Base-by-base conservation (phyloP, 2,329 filamentous ascomycete genomes). In the Aureobasidium sp. region DNA sequence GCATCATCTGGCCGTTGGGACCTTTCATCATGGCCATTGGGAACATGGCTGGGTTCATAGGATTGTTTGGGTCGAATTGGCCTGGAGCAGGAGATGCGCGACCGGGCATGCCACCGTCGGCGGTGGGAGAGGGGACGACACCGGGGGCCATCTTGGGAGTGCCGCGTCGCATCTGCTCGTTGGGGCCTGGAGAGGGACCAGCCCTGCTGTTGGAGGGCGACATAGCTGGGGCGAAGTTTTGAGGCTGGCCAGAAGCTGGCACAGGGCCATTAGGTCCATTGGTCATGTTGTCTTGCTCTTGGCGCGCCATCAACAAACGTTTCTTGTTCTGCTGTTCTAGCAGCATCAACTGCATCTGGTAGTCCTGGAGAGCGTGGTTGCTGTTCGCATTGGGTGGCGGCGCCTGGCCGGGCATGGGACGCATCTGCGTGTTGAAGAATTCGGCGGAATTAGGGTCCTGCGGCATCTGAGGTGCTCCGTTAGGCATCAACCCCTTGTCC, bases 321-420 rank as follows among this genome's bases (percentile, higher is more conserved):
- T 91, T 92, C 80, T 92, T 93, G 69, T 93, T 93, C 75, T 93
- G 89, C 74, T 92, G 89, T 75, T 93, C 89, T 16, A 93, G 81
- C 54, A 92, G 76, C 89, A 92, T 93, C 71, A 93, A 77, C 73
- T 93, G 89, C 89, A 92, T 92, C 77, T 93, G 89, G 69, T 93
- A 93, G 73, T 94, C 89, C 74, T 92, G 89, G 49, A 93, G 79
- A 27, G 89, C 89, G 72, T 92, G 89, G 71, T 91, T 93, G 74
- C 87, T 88, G 55, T 78, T 81, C 67, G 76, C 80, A 64, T 75
- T 79, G 70, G 64, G 34, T 15, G 34, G 75, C 30, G 66, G 62
- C 42, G 63, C 66, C 36, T 62, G 58, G 32, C 59, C 62, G 11
- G 64, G 63, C 45, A 70, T 66, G 16, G 54, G 63, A 78, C 42